phyloP scores from a whole-genome alignment of 106 monocot genomes.

The Xerophyta viscosa region DNA sequence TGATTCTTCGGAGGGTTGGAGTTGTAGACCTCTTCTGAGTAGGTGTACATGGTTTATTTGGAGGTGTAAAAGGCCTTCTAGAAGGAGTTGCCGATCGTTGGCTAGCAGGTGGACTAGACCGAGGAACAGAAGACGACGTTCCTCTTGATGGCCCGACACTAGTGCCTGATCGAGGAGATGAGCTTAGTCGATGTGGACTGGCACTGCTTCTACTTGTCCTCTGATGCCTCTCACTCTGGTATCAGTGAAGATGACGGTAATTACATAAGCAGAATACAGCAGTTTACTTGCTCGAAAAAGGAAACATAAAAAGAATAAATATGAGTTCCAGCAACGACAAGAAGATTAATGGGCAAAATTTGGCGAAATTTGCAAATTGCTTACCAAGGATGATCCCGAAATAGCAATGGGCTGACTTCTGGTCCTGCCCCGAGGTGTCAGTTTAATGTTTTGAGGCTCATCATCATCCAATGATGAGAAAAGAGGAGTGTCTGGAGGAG shows the following conservation, averaged over 20 bases:
- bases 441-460: constrained; percentile 30
- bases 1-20: constrained; percentile 48
- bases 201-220: constrained; percentile 56
- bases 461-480: constrained; percentile 88
- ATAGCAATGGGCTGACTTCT: constrained; percentile 50
- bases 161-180: constrained; percentile 62
- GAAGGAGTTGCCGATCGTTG: constrained; percentile 41
- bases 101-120: constrained; percentile 41
- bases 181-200: constrained; percentile 62
- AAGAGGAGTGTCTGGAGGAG: constrained; percentile 97
- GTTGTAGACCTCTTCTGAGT: constrained; percentile 64
- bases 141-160: constrained; percentile 29
- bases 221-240: constrained; percentile 47
- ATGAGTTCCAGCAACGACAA: neutral
- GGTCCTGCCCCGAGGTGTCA: constrained; percentile 43
- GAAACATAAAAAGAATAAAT: too few species aligned
- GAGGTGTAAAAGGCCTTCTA: constrained; percentile 49
- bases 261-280: too few species aligned
- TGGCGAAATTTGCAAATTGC: too few species aligned
- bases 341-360: too few species aligned
- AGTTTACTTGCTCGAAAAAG: too few species aligned
- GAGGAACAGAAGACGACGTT: constrained; percentile 51
- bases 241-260: neutral
- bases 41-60: constrained; percentile 38
- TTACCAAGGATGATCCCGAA: constrained; percentile 55